phyloP scores from a whole-genome alignment of 352 stramenopile species.

The Globisporangium paroecandrum region DNA sequence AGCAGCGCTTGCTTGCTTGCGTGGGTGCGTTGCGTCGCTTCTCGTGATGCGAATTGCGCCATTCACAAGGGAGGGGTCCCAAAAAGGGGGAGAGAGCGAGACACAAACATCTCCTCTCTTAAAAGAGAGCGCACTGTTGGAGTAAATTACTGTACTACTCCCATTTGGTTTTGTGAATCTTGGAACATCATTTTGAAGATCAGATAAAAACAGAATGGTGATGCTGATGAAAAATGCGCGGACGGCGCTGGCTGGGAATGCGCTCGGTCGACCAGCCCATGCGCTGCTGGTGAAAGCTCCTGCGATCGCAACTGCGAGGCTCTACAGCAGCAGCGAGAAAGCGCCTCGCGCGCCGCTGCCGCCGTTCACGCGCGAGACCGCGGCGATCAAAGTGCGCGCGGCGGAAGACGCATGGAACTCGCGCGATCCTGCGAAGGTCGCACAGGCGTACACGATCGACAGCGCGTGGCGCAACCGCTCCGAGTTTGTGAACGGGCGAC shows the following conservation, averaged over 20 bases:
- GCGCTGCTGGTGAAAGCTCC: background rate
- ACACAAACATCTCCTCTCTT: too few species aligned
- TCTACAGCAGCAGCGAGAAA: background rate
- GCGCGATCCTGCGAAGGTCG: constrained; percentile 63
- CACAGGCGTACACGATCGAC: constrained; percentile 78
- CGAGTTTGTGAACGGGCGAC: constrained; percentile 71
- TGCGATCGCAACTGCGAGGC: background rate
- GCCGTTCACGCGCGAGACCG: constrained; percentile 77
- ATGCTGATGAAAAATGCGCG: background rate
- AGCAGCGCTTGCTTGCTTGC: background rate
- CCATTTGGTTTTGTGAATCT: background rate
- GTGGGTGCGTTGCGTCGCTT: background rate
- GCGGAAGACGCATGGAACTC: constrained; percentile 90
- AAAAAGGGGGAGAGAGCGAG: background rate
- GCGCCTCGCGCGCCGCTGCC: constrained; percentile 45
- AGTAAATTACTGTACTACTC: background rate
- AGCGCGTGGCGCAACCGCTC: constrained; percentile 84
- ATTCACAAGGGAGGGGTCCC: background rate
- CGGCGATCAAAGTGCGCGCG: constrained; percentile 72
- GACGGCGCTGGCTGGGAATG: background rate
- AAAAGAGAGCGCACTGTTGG: background rate
- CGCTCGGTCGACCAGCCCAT: background rate
- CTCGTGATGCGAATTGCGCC: background rate
- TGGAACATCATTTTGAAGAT: background rate
- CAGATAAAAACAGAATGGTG: background rate